Evolutionary conservation across 768 basidiomycete species (phyloP).

Genomic region (Amanita exitialis): DNA sequence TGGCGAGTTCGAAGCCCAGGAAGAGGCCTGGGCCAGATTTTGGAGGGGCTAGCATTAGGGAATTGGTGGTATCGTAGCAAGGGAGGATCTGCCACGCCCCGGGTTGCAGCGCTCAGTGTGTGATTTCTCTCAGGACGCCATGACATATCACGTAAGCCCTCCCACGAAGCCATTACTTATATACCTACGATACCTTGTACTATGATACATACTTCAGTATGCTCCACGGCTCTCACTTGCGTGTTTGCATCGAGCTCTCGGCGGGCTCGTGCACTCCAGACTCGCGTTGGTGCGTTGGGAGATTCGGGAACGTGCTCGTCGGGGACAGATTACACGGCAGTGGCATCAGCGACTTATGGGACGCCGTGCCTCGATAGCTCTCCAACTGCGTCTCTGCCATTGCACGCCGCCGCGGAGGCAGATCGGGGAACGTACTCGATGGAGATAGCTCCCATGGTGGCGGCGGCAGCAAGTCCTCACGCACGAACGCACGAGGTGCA

Average conservation of each 20-base stretch:
- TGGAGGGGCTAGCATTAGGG: constrained; percentile 29
- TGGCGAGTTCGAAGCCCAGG: constrained; percentile 78
- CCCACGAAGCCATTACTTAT: background rate
- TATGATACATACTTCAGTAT: background rate
- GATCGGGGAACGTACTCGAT: background rate
- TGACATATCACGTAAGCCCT: background rate
- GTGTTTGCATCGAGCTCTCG: too few species aligned
- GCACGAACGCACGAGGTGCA: background rate
- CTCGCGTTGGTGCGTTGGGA: background rate
- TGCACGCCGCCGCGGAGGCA: background rate
- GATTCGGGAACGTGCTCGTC: background rate
- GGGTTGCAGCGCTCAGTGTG: background rate
- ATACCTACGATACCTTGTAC: background rate
- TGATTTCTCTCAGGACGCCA: background rate
- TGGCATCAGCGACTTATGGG: background rate
- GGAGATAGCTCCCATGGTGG: background rate
- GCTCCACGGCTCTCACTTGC: background rate
- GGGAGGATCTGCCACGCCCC: background rate
- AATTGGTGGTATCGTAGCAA: background rate
- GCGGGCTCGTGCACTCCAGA: background rate
- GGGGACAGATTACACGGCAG: background rate
- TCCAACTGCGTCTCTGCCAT: too few species aligned
- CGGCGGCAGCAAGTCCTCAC: background rate
- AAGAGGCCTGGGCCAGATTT: constrained; percentile 49
- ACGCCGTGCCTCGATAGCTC: background rate